Evolutionary conservation across 129 eudicot genomes (phyloP).

Genomic region (Tanacetum coccineum): DNA sequence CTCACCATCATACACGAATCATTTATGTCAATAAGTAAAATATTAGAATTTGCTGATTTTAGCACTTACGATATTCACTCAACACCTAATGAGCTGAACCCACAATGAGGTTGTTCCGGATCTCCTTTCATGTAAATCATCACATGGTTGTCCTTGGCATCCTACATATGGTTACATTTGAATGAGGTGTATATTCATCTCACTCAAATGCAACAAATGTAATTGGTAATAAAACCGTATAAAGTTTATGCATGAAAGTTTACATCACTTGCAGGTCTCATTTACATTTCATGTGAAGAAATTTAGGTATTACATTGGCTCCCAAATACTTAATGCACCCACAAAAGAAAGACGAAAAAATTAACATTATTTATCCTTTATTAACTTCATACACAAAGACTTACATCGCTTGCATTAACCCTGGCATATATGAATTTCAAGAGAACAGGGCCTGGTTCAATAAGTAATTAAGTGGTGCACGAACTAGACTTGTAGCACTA

Average conservation of each 20-base stretch:
- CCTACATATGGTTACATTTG: too few relatives aligned
- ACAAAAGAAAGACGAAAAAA: too few relatives aligned
- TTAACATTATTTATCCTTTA: not conserved
- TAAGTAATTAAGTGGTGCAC: slow-evolving; percentile 57
- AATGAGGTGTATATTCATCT: too few relatives aligned
- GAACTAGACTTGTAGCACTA: slow-evolving; percentile 65
- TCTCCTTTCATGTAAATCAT: slow-evolving; percentile 99
- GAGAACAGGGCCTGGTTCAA: slow-evolving; percentile 73
- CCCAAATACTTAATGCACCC: too few relatives aligned
- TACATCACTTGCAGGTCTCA: too few relatives aligned
- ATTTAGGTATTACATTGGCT: too few relatives aligned
- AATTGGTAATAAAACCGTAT: too few relatives aligned
- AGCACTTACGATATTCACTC: slow-evolving; percentile 72
- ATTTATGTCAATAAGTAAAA: too few relatives aligned
- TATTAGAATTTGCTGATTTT: not conserved
- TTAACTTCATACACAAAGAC: slow-evolving; percentile 22
- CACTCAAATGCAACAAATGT: too few relatives aligned
- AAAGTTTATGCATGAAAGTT: too few relatives aligned
- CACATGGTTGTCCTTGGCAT: slow-evolving; percentile 82
- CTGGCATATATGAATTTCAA: slow-evolving; percentile 89
- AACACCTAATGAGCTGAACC: slow-evolving; percentile 96
- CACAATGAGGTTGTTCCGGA: slow-evolving; percentile 92
- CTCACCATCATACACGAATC: not conserved
- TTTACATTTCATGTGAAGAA: too few relatives aligned
- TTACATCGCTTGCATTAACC: slow-evolving; percentile 97